Percentiles rank a stretch among this genome's conserved stretches.
These are phyloP conservation scores for Sclerotiophoma versabilis DNA, from an alignment of 2,329 filamentous ascomycete genomes.

Conservation along the genomic window DNA sequence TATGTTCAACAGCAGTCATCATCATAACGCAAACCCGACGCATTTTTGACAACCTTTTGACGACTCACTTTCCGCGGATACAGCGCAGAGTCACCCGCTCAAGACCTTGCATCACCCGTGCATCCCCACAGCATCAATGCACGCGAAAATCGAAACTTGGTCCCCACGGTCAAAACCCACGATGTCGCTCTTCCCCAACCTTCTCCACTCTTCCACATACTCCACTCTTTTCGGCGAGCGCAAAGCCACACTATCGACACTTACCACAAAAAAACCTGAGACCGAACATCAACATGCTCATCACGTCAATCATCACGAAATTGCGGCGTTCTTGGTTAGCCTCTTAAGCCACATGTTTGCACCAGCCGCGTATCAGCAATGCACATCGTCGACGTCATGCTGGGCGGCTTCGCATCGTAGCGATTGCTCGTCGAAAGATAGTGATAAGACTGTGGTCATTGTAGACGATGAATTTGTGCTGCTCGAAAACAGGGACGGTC, in stretches of 20 bases:
- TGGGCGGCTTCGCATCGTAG: conserved; percentile 1
- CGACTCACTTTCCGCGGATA: not conserved
- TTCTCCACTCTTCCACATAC: conserved; percentile 17
- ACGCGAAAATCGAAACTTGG: conserved; percentile 7
- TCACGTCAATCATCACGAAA: conserved; percentile 17
- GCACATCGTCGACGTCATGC: conserved; percentile 17
- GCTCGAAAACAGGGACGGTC: conserved; percentile 13
- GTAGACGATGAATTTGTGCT: conserved; percentile 24
- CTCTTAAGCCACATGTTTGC: conserved; percentile 27
- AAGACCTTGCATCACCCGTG: not conserved
- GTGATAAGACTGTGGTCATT: conserved; percentile 1
- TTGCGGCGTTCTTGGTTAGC: conserved; percentile 20
- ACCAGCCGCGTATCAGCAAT: conserved; percentile 20
- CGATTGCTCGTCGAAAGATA: not conserved
- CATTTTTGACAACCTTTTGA: not conserved
- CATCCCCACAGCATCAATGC: conserved; percentile 6
- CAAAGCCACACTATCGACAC: not conserved
- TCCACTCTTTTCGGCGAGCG: conserved; percentile 11
- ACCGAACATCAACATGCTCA: conserved; percentile 2
- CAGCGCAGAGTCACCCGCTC: not conserved
- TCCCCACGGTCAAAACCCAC: conserved; percentile 5
- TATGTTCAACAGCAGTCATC: not conserved
- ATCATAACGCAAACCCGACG: not conserved
- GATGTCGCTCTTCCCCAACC: conserved; percentile 14
- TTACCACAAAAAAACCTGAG: conserved; percentile 1